Base-by-base conservation (phyloP, 1,284 basidiomycete species). In the Vanrija pseudolonga region DNA sequence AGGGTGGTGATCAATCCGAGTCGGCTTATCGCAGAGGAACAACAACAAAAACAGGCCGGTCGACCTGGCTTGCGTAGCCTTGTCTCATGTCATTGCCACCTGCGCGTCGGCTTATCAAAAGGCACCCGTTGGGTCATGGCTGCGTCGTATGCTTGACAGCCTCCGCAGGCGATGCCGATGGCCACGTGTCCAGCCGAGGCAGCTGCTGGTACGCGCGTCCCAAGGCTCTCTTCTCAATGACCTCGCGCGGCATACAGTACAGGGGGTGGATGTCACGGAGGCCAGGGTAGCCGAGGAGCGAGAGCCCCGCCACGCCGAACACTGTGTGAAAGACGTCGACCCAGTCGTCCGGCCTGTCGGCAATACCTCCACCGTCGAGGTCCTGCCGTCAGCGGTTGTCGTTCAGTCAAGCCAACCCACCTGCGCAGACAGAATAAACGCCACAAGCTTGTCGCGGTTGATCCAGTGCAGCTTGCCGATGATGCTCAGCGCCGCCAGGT, bases 261-360 rank as follows among this genome's bases (percentile, higher is more conserved):
- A 97, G 86, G 0, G 95, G 95, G 72, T 98, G 95, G 23, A 98
- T 79, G 61, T 89, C 86, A 32, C 83, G 79, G 19, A 98, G 76
- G 0, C 85, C 87, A 0, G 88, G 85, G 69, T 93, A 94, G n/a
- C 90, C 90, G 7, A 97, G 80, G 9, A 98, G 78, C 0, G 91
- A 93, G 15, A 98, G 80, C 0, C 91, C 92, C 52, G 93, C 93
- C 4, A 97, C 79, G 0, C 95, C 96, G 68, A 98, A 98, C 8
- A 83, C 74, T 0, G 95, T 98, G 71, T 98, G 95, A 77, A 97
- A 98, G 12, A 98, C 94, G 67, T 98, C 95, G 1, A 86, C 85
- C 80, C 93, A 88, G 71, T 98, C 87, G 1, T 90, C 94, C 1
- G 92, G 91, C 47, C 95, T 78, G 74, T 98, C 96, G 0, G 94